Evolutionary conservation across 306 rosid species (phyloP), one percentile per base, ranked within the genome.

Genomic region (Casuarina glauca): DNA sequence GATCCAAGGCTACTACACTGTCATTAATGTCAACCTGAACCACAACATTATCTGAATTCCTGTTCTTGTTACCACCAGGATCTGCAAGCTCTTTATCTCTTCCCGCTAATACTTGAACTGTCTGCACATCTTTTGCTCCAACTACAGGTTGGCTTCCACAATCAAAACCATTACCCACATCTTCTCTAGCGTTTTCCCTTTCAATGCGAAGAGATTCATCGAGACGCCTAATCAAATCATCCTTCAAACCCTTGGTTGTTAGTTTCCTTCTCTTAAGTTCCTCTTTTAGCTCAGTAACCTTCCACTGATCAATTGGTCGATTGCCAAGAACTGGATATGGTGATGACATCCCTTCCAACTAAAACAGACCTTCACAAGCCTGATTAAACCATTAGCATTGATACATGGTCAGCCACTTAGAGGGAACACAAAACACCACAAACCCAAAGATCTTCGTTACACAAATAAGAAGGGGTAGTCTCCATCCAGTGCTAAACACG

Each of bases 291-390:
- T 88, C 99, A 0, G 93, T 85, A 79, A 96, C 99, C 88, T 82
- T 96, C 99, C 96, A 96, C 76, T 91, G 98, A 76, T 93, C 84
- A 88, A 96, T 78, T 9, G 99, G 90, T 32, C 92, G 87, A 80
- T 90, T 85, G 68, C 89, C 94, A 44, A 93, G 90, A 70, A 83
- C 48, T 0, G 89, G 96, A 86, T 91, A 93, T 4, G 78, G 81
- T 11, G 98, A 87, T 3, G 98, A 84, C 99, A 96, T 96, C 74
- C 70, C 85, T 38, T 69, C 82, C 75, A 64, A 81, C 76, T 66
- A 75, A 73, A 86, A 76, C 76, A 71, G 79, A 78, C 89, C 85
- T 78, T 74, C 75, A 75, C 70, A 42, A 82, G 78, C 88, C 90
- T 87, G 83, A 16, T 48, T 10, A 9, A 64, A 84, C 5, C 57